phyloP scores from a whole-genome alignment of 108 stramenopile genomes.

The Cyclotella kingstonii region DNA sequence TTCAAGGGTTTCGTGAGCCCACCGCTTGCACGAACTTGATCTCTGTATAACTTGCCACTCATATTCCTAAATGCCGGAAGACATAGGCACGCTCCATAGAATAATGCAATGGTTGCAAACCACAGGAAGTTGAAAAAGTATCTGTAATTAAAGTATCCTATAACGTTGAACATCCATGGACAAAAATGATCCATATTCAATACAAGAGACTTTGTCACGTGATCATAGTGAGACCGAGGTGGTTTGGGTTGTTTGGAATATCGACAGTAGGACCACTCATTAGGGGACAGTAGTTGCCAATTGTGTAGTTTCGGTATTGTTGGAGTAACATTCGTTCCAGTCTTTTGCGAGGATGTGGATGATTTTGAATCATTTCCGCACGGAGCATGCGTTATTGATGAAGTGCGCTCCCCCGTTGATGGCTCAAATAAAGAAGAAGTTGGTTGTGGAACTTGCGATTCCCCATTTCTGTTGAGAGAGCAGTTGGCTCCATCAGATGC shows the following conservation, averaged over 20 bases:
- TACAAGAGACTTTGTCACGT: constrained; percentile 81
- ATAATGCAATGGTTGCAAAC: constrained; percentile 65
- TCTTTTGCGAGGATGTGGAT: constrained; percentile 21
- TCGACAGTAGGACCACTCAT: constrained; percentile 84
- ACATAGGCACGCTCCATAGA: constrained; percentile 65
- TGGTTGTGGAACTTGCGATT: constrained; percentile 15
- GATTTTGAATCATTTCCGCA: constrained; percentile 9
- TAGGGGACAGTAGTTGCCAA: constrained; percentile 77
- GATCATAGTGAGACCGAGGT: constrained; percentile 85
- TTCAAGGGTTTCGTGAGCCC: constrained; percentile 5
- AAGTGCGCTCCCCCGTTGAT: not conserved
- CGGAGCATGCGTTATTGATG: not conserved
- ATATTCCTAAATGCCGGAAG: constrained; percentile 60
- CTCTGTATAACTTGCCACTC: constrained; percentile 35
- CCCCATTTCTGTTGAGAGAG: constrained; percentile 2
- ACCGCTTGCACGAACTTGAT: constrained; percentile 43
- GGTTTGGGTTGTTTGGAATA: constrained; percentile 84
- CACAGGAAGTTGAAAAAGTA: constrained; percentile 96
- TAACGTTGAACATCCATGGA: constrained; percentile 92
- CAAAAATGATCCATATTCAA: constrained; percentile 98
- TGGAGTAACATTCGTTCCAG: not conserved
- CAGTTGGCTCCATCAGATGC: not conserved
- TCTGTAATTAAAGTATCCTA: constrained; percentile 97
- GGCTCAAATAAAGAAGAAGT: constrained; percentile 3
- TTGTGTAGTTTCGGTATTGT: constrained; percentile 32